These are phyloP conservation scores for Cladosporium sp. DNA, from an alignment of 2,329 filamentous ascomycete species.

Conservation along the genomic window DNA sequence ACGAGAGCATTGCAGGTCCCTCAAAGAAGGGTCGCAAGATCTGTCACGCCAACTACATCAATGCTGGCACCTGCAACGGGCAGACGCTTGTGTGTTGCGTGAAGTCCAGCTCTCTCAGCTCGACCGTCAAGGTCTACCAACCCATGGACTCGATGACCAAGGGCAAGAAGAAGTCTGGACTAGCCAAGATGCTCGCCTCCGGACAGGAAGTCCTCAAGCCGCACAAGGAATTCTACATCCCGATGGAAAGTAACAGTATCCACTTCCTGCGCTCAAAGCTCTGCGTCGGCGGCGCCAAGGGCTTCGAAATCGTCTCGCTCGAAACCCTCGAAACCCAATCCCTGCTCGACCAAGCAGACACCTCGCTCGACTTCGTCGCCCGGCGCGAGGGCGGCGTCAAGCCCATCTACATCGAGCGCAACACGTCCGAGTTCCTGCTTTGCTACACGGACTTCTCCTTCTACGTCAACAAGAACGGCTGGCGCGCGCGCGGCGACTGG, in stretches of 20 bases:
- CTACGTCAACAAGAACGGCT: constrained; percentile 98
- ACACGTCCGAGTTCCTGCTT: constrained; percentile 94
- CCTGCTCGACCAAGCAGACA: constrained; percentile 94
- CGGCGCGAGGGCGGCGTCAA: constrained; percentile 83
- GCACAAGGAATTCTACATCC: constrained; percentile 99
- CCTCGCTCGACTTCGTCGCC: constrained; percentile 94
- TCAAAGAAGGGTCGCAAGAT: constrained; percentile 93
- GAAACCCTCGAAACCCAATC: constrained; percentile 98
- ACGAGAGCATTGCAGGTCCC: constrained; percentile 71
- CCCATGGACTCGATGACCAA: constrained; percentile 93
- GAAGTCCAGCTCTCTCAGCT: constrained; percentile 88
- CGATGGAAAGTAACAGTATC: constrained; percentile 95
- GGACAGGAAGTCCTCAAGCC: constrained; percentile 94
- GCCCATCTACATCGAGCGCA: constrained; percentile 94
- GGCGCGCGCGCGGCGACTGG: constrained; percentile 95
- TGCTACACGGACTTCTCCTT: constrained; percentile 99
- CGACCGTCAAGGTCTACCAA: constrained; percentile 98
- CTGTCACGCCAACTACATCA: constrained; percentile 98
- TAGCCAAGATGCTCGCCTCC: constrained; percentile 91
- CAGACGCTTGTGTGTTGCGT: constrained; percentile 95
- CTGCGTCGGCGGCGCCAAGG: constrained; percentile 91
- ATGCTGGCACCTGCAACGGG: constrained; percentile 90
- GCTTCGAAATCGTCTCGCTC: constrained; percentile 94
- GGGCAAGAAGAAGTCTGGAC: constrained; percentile 86
- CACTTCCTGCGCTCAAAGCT: constrained; percentile 97